Evolutionary conservation across 345 rosid species (phyloP).

Genomic region (Populus pruinosa): DNA sequence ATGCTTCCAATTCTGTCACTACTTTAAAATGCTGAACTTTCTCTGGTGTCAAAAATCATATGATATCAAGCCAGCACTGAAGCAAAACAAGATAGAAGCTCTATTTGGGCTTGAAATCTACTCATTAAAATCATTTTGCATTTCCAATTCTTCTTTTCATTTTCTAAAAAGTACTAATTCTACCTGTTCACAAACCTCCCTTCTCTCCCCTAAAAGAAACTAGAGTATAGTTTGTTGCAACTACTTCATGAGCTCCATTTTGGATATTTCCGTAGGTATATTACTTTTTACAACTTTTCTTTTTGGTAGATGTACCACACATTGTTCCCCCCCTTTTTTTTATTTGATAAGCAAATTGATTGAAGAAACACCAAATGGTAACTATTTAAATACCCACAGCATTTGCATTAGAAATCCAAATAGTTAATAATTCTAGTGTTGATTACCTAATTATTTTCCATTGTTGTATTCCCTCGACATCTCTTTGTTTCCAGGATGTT

Average conservation of each 20-base stretch:
- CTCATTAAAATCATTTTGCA: neutral
- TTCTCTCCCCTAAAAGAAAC: neutral
- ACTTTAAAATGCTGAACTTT: neutral
- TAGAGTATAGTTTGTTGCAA: neutral
- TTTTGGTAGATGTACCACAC: neutral
- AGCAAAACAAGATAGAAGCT: neutral
- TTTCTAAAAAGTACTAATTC: neutral
- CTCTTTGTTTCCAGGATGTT: conserved; percentile 44
- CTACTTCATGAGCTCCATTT: neutral
- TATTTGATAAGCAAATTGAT: neutral
- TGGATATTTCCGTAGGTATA: neutral
- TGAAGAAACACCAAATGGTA: neutral
- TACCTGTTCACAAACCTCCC: neutral
- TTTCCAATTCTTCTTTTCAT: neutral
- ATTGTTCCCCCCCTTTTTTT: neutral
- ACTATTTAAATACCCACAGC: neutral
- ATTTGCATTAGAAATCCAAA: neutral
- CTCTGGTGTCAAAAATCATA: neutral
- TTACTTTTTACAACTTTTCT: neutral
- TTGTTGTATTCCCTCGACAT: neutral
- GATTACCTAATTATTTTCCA: conserved; percentile 2
- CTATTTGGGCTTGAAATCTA: neutral
- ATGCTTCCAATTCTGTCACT: neutral
- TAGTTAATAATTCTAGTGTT: neutral
- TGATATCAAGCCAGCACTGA: neutral